Conservation (phyloP, 1,139 yeast genomes). For the Trichomonascaceae sp. region DNA sequence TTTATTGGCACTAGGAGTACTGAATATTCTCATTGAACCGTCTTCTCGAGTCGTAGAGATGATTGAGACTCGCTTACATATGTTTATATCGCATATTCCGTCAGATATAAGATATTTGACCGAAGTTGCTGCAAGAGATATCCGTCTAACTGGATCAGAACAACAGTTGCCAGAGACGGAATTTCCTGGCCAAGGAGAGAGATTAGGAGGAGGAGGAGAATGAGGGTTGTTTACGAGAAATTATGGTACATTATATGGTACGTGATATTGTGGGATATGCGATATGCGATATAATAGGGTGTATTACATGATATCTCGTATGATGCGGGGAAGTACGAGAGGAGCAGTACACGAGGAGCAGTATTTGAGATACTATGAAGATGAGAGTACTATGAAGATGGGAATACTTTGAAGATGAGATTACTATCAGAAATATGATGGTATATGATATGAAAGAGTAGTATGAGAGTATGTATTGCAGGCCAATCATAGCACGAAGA, state of each 20-base stretch:
- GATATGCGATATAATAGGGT: too few relatives aligned
- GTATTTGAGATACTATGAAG: too few relatives aligned
- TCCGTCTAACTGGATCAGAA: conserved; percentile 12
- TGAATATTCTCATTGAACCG: conserved; percentile 51
- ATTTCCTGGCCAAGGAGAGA: conserved; percentile 7
- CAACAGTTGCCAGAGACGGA: not conserved
- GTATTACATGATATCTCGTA: not conserved
- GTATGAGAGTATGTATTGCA: too few relatives aligned
- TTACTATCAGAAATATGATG: too few relatives aligned
- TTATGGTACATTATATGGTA: not conserved
- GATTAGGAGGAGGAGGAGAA: not conserved
- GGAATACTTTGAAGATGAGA: too few relatives aligned
- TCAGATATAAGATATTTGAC: conserved; percentile 46
- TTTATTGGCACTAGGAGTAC: conserved; percentile 48
- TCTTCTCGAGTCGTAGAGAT: conserved; percentile 60
- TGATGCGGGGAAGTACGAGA: not conserved
- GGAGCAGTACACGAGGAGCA: too few relatives aligned
- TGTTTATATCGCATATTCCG: conserved; percentile 49
- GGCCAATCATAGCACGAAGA: too few relatives aligned
- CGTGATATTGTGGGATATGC: too few relatives aligned
- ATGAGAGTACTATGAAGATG: too few relatives aligned
- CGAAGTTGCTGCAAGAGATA: conserved; percentile 49
- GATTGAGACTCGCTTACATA: conserved; percentile 54
- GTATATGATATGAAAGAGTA: too few relatives aligned
- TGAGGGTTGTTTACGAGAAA: not conserved